Base-by-base conservation (phyloP, 148 eudicot genomes). In the Polygonum aviculare region DNA sequence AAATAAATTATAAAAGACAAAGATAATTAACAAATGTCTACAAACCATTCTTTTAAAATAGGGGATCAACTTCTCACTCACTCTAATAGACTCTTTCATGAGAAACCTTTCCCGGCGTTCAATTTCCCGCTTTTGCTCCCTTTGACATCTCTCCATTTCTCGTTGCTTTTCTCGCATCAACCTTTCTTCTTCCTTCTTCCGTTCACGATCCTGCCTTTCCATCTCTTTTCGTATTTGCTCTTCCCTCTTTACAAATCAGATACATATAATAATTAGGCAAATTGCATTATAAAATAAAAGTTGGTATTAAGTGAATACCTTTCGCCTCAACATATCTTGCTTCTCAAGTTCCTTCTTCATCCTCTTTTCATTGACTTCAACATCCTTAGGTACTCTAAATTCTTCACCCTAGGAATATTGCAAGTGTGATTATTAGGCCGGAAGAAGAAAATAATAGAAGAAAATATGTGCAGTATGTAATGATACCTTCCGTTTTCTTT, bases 71-170 rank as follows among this genome's bases (percentile, higher is more conserved):
- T 48, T 72, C 55, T 55, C 59, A 79, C 89, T 82, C 84, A 94
- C 98, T 83, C 90, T 90, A 7, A 89, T 76, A 75, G 87, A 82
- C 82, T 94, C 98, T 77, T 88, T 92, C 75, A 86, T 82, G 81
- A 92, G 80, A 74, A 85, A 86, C 82, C 90, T 94, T 79, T 92
- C 98, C 69, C 90, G 83, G 76, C 96, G 80, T 79, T 94, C 98
- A 90, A 94, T 78, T 87, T 94, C 98, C 79, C 97, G 97, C 82
- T 81, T 92, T 85, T 92, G 92, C 83, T 94, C 98, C 75, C 92
- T 86, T 71, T 86, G 96, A 73, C 78, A 89, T 82, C 93, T 85
- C 77, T 92, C 98, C 83, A 89, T 96, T 81, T 92, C 97, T 15
- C 96, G 95, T 79, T 89, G 93, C 80, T 84, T 90, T 85, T 94